Conservation (phyloP, 495 filamentous ascomycete genomes). For the Penicillium mononematosum region DNA sequence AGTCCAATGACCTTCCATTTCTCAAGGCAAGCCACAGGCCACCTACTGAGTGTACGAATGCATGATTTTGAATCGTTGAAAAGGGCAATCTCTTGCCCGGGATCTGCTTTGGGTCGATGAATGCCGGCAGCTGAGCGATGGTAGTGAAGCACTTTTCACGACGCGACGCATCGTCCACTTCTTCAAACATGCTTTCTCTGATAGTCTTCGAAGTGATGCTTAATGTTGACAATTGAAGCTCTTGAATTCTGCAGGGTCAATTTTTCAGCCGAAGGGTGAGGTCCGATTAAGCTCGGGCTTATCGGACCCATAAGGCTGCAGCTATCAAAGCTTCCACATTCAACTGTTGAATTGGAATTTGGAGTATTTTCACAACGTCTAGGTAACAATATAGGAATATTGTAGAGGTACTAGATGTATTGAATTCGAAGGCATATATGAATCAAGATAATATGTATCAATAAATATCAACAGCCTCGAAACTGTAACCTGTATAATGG, state of each 20-base stretch:
- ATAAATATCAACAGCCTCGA: background rate
- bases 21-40: background rate
- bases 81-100: conserved; percentile 74
- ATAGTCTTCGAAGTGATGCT: background rate
- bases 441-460: background rate
- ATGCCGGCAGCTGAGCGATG: conserved; percentile 58
- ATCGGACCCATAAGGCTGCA: conserved; percentile 22
- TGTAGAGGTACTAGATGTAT: background rate
- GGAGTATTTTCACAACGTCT: background rate
- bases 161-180: conserved; percentile 52
- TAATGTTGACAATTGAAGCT: background rate
- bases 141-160: conserved; percentile 75
- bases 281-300: conserved; percentile 32
- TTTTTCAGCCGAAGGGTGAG: conserved; percentile 15
- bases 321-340: conserved; percentile 2
- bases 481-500: background rate
- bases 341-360: background rate
- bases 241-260: background rate
- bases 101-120: conserved; percentile 66
- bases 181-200: conserved; percentile 53
- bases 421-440: background rate
- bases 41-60: conserved; percentile 74
- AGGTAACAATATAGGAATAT: background rate
- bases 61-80: conserved; percentile 61
- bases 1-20: conserved; percentile 4